Conservation (phyloP, 2,329 filamentous ascomycete genomes). For the Ceratocystis alfenasii region DNA sequence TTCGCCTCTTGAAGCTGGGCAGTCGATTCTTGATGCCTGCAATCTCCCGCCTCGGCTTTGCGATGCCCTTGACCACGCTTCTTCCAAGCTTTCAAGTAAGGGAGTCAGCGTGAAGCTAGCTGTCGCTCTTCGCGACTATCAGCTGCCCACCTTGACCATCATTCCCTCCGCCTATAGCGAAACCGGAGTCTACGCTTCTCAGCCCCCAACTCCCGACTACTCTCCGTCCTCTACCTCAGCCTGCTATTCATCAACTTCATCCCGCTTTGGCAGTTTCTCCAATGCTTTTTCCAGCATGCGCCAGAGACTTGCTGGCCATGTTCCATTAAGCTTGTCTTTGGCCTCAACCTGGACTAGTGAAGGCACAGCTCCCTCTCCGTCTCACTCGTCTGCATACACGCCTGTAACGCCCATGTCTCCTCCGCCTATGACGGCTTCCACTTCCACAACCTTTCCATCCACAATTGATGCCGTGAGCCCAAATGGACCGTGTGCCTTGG, state of each 20-base stretch:
- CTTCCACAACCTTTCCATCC: slow-evolving; percentile 34
- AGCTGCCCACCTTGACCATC: slow-evolving; percentile 31
- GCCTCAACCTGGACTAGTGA: slow-evolving; percentile 8
- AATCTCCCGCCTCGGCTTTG: slow-evolving; percentile 44
- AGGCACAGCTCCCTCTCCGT: slow-evolving; percentile 22
- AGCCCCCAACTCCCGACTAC: slow-evolving; percentile 28
- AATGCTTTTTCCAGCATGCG: slow-evolving; percentile 29
- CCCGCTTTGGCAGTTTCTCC: slow-evolving; percentile 28
- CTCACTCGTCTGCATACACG: slow-evolving; percentile 26
- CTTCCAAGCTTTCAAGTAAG: slow-evolving; percentile 44
- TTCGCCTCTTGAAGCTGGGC: slow-evolving; percentile 50
- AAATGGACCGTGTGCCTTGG: slow-evolving; percentile 33
- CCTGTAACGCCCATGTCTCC: slow-evolving; percentile 33
- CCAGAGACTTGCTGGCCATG: slow-evolving; percentile 25
- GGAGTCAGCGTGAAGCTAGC: slow-evolving; percentile 46
- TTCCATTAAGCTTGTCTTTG: slow-evolving; percentile 4
- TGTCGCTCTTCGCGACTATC: slow-evolving; percentile 44
- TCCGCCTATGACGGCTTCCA: slow-evolving; percentile 39
- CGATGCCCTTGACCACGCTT: slow-evolving; percentile 47
- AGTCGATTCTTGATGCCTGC: slow-evolving; percentile 46
- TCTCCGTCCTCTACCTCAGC: slow-evolving; percentile 25
- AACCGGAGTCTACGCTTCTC: slow-evolving; percentile 17
- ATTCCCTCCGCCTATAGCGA: slow-evolving; percentile 15
- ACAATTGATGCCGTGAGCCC: slow-evolving; percentile 28
- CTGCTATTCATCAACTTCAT: slow-evolving; percentile 23